Conservation (phyloP, 208 protist genomes). For the Leishmania tarentolae region DNA sequence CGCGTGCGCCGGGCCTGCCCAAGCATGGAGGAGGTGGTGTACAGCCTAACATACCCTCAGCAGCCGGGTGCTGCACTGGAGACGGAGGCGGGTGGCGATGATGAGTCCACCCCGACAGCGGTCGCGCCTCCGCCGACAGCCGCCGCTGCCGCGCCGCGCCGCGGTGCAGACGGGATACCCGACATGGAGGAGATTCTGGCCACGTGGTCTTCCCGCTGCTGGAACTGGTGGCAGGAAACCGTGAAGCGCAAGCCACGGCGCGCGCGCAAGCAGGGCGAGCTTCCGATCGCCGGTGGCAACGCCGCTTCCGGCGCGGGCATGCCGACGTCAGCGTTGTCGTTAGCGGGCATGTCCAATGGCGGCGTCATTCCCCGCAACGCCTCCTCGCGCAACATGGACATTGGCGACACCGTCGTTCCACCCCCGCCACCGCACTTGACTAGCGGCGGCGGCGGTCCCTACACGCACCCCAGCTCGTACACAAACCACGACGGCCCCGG, state of each 20-base stretch:
- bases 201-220: constrained; percentile 32
- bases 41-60: constrained; percentile 30
- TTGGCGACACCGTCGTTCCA: constrained; percentile 5
- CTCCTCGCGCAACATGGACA: constrained; percentile 24
- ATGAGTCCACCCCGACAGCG: constrained; percentile 6
- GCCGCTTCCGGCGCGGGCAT: background rate
- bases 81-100: constrained; percentile 21
- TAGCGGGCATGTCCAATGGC: constrained; percentile 12
- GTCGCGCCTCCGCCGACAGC: background rate
- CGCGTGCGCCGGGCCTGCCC: constrained; percentile 33
- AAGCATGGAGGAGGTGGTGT: constrained; percentile 26
- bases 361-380: constrained; percentile 13
- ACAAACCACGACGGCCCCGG: constrained; percentile 10
- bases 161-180: constrained; percentile 16
- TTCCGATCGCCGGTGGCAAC: constrained; percentile 5
- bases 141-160: constrained; percentile 12
- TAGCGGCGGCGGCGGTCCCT: constrained; percentile 12
- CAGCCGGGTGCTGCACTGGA: constrained; percentile 15
- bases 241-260: constrained; percentile 40
- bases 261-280: constrained; percentile 32
- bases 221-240: constrained; percentile 43
- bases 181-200: constrained; percentile 28
- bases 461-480: constrained; percentile 22
- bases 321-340: constrained; percentile 21
- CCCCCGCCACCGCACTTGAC: constrained; percentile 20